Percentiles rank a stretch among this genome's conserved stretches.
These are phyloP conservation scores for Phaeophleospora eucalypticola DNA, from an alignment of 2,329 filamentous ascomycete species.

Conservation along the genomic window DNA sequence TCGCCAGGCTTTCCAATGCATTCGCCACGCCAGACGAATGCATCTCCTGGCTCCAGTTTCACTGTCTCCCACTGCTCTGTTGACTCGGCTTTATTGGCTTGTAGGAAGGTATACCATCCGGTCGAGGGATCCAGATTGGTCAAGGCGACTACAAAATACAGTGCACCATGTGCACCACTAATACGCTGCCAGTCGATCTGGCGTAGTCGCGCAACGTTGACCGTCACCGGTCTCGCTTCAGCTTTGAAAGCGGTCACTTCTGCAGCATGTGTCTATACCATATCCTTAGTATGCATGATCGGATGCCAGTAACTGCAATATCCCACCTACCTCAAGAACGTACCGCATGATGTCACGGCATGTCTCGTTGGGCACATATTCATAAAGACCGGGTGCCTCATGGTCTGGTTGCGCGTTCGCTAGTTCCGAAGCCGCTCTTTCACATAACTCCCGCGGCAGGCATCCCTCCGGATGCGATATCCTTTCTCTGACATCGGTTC, in stretches of 20 bases:
- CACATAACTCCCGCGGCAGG: constrained; percentile 2
- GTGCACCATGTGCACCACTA: neutral
- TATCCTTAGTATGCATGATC: too few species aligned
- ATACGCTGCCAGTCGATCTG: constrained; percentile 1
- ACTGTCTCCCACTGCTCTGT: neutral
- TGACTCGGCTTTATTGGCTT: neutral
- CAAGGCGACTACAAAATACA: neutral
- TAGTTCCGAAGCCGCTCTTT: neutral
- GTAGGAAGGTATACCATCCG: constrained; percentile 5
- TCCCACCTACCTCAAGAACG: neutral
- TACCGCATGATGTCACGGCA: neutral
- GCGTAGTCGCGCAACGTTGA: constrained; percentile 1
- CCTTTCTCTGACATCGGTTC: too few species aligned
- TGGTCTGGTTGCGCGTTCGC: neutral
- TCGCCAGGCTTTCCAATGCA: constrained; percentile 3
- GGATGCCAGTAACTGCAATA: too few species aligned
- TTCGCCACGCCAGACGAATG: constrained; percentile 1
- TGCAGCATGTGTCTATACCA: neutral
- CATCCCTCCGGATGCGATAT: too few species aligned
- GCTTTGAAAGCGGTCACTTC: neutral
- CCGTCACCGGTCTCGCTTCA: neutral
- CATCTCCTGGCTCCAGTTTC: constrained; percentile 1
- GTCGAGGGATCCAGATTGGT: neutral
- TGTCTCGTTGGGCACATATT: neutral
- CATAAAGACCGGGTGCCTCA: neutral